Evolutionary conservation across 1,284 basidiomycete species (phyloP).

Genomic region (Fomitopsis schrenkii): DNA sequence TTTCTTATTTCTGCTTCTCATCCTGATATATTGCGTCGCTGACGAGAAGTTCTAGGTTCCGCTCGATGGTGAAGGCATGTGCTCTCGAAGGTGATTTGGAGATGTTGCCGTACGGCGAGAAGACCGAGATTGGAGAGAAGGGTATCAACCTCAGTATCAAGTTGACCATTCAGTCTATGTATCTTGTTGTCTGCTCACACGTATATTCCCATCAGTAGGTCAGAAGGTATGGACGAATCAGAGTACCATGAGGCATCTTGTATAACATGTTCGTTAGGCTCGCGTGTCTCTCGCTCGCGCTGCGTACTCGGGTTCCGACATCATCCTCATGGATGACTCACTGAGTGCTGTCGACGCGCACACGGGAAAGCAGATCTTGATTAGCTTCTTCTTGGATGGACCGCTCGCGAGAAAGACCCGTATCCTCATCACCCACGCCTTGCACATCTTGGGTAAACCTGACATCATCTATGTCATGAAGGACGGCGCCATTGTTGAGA

Average conservation of each 20-base stretch:
- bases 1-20: too few relatives aligned
- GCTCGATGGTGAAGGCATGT: conserved; percentile 56
- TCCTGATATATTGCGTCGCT: too few relatives aligned
- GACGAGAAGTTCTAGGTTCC: conserved; percentile 33
- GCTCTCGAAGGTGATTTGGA: conserved; percentile 62
- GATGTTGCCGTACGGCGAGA: conserved; percentile 62
- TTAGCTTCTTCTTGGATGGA: conserved; percentile 54
- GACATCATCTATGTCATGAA: conserved; percentile 75
- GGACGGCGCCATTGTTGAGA: conserved; percentile 60
- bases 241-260: not conserved
- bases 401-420: conserved; percentile 61
- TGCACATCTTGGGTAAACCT: conserved; percentile 65
- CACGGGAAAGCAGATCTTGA: conserved; percentile 57
- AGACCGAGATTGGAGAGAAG: conserved; percentile 83
- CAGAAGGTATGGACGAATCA: conserved; percentile 38
- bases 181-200: too few relatives aligned
- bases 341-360: conserved; percentile 73
- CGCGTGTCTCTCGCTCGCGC: conserved; percentile 80
- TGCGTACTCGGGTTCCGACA: conserved; percentile 71
- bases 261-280: conserved; percentile 41
- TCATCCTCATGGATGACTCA: conserved; percentile 70
- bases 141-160: conserved; percentile 66
- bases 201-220: conserved; percentile 33
- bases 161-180: conserved; percentile 5
- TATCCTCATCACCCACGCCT: conserved; percentile 76